Conservation (phyloP, 495 filamentous ascomycete genomes). For the Hypoxylon subgilvum region DNA sequence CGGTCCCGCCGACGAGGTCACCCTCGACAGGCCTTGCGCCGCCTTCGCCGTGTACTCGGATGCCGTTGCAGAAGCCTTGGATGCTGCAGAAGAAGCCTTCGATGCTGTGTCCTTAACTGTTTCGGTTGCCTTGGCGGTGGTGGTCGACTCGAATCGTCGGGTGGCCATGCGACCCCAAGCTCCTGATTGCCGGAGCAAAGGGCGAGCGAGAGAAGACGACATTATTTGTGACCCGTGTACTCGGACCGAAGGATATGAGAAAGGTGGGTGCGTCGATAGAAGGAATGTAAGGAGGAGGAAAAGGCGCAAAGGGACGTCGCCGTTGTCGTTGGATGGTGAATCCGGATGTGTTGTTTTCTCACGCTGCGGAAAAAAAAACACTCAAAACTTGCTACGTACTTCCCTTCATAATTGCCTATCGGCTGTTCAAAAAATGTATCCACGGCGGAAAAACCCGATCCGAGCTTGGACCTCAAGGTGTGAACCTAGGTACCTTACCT, state of each 20-base stretch:
- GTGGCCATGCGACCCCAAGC: conserved; percentile 52
- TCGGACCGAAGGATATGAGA: conserved; percentile 7
- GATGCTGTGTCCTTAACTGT: conserved; percentile 61
- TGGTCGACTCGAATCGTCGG: conserved; percentile 58
- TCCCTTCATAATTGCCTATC: conserved; percentile 15
- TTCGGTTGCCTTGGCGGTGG: conserved; percentile 64
- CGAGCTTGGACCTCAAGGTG: conserved; percentile 28
- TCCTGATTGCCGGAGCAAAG: conserved; percentile 45
- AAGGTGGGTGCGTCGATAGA: conserved; percentile 1
- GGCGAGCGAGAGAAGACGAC: conserved; percentile 42
- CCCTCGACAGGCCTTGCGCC: conserved; percentile 81
- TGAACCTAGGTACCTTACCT: conserved; percentile 2
- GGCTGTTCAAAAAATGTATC: conserved; percentile 33
- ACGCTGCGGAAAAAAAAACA: conserved; percentile 40
- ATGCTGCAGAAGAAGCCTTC: conserved; percentile 66
- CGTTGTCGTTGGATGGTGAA: conserved; percentile 13
- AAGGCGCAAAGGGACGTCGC: conserved; percentile 27
- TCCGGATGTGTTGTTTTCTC: conserved; percentile 21
- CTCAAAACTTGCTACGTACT: no score
- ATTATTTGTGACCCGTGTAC: conserved; percentile 34
- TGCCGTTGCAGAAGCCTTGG: conserved; percentile 70
- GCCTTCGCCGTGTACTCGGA: conserved; percentile 76
- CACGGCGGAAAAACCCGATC: conserved; percentile 46
- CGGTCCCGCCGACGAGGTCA: conserved; percentile 78
- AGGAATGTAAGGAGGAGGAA: conserved; percentile 6